Percentiles rank a stretch among this genome's conserved stretches.
phyloP scores from a whole-genome alignment of 2,329 filamentous ascomycete species.

The Chrysosporium keratinophilum region DNA sequence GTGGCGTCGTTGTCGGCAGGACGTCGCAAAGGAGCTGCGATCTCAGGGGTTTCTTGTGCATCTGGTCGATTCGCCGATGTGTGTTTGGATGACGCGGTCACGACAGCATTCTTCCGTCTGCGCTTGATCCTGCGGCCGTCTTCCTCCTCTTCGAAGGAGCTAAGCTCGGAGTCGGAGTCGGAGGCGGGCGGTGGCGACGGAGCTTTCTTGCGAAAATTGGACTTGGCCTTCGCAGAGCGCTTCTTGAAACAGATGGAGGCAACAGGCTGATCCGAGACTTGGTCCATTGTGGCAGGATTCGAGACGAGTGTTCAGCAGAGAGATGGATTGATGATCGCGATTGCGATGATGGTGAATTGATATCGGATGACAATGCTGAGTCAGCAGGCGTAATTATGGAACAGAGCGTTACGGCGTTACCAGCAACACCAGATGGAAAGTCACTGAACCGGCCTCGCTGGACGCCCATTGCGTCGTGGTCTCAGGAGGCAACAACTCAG shows the following conservation, averaged over 20 bases:
- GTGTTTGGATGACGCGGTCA: slow-evolving; percentile 52
- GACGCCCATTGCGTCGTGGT: no score
- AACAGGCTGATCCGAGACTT: slow-evolving; percentile 23
- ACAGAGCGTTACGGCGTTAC: no score
- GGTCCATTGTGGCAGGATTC: slow-evolving; percentile 15
- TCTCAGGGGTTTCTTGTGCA: slow-evolving; percentile 49
- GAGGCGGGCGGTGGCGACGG: slow-evolving; percentile 59
- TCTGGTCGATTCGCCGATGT: slow-evolving; percentile 34
- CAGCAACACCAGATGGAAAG: no score
- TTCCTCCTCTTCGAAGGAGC: slow-evolving; percentile 61
- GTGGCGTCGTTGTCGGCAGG: slow-evolving; percentile 63
- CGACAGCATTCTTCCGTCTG: slow-evolving; percentile 57
- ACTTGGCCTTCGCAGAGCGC: slow-evolving; percentile 63
- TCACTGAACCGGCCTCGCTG: no score
- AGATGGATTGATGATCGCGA: not conserved
- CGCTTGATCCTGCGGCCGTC: slow-evolving; percentile 68
- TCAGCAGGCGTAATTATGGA: no score
- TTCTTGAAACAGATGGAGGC: slow-evolving; percentile 62
- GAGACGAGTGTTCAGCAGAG: not conserved
- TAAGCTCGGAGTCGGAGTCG: slow-evolving; percentile 54
- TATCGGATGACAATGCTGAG: no score
- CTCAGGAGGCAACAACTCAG: no score
- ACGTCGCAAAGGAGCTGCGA: slow-evolving; percentile 32
- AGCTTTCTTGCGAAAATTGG: slow-evolving; percentile 69
- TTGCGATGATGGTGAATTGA: no score